A percentile compares a stretch with the other conserved stretches of the same genome.
phyloP scores from a whole-genome alignment of 2,329 filamentous ascomycete species.

The Trichoderma atroviride region DNA sequence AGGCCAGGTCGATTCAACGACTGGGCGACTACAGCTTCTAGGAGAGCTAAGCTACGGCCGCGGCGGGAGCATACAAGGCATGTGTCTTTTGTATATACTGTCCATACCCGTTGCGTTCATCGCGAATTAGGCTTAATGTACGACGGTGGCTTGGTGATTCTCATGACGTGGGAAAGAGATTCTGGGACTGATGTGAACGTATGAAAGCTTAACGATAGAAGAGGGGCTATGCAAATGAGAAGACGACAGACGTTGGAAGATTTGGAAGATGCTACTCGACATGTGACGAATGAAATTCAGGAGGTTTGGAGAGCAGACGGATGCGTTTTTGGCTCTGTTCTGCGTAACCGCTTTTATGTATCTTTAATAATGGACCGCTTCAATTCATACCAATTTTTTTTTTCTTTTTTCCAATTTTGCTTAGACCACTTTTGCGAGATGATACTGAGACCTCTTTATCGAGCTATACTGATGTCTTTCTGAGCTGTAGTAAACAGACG shows the following conservation, averaged over 20 bases:
- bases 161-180: background rate
- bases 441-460: too few relatives aligned
- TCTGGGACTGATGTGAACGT: slow-evolving; percentile 2
- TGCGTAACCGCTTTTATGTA: slow-evolving; percentile 16
- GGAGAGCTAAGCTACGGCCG: background rate
- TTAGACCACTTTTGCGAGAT: too few relatives aligned
- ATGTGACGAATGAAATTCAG: slow-evolving; percentile 12
- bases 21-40: background rate
- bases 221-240: background rate
- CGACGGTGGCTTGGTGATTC: slow-evolving; percentile 8
- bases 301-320: background rate
- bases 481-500: background rate
- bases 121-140: slow-evolving; percentile 11
- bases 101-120: slow-evolving; percentile 21
- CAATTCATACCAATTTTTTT: background rate
- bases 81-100: slow-evolving; percentile 28
- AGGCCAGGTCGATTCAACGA: background rate
- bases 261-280: slow-evolving; percentile 8
- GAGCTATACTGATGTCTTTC: background rate
- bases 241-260: slow-evolving; percentile 3
- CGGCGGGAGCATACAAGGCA: slow-evolving; percentile 22
- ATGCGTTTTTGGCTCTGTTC: background rate
- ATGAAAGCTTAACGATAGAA: slow-evolving; percentile 12
- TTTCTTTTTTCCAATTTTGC: too few relatives aligned
- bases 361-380: slow-evolving; percentile 25